Evolutionary conservation across 768 basidiomycete species (phyloP), one percentile per base, ranked within the genome.

Genomic region (Lactarius hatsudake): DNA sequence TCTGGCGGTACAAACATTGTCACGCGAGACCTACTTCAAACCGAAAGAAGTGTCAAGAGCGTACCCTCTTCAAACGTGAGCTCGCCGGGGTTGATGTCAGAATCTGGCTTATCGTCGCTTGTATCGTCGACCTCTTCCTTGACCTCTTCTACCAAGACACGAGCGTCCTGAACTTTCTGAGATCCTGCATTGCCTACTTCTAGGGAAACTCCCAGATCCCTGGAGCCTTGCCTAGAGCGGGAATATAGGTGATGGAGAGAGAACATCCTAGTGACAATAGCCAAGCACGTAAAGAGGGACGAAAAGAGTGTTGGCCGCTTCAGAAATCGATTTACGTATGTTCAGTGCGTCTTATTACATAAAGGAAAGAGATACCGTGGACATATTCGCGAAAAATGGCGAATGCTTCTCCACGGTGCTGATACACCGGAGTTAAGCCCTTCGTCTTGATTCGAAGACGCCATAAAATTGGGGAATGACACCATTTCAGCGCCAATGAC

Each of bases 21-120:
- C 32, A 4, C 7, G 3, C 23, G 26, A 43, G 15, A 58, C 32
- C 26, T 23, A 45, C 34, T 4, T 12, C 26, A 34, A 34, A 34
- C 34, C 9, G 34, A 34, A 34, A n/a, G 23, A 51, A 26, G 5
- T 51, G 23, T 23, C 12, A 51, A 23, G 48, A 51, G 23, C 75
- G 38, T 61, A 82, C 83, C 81, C 78, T 86, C 85, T 54, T 83
- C 82, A 53, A 83, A 79, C 0, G 82, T 79, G 60, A 85, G 73
- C 59, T 76, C 81, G 43, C 81, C 82, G 6, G 81, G 81, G 30
- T 80, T 78, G 61, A 76, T 70, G 1, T 51, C 67, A 0, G 67
- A 61, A 1, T 60, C 61, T n/a, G 61, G n/a, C 42, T 68, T 43
- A 1, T 57, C 53, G 9, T 38, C 15, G 34, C 9, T 34, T 34